Evolutionary conservation across 345 rosid species (phyloP).

Genomic region (Geranium brycei): DNA sequence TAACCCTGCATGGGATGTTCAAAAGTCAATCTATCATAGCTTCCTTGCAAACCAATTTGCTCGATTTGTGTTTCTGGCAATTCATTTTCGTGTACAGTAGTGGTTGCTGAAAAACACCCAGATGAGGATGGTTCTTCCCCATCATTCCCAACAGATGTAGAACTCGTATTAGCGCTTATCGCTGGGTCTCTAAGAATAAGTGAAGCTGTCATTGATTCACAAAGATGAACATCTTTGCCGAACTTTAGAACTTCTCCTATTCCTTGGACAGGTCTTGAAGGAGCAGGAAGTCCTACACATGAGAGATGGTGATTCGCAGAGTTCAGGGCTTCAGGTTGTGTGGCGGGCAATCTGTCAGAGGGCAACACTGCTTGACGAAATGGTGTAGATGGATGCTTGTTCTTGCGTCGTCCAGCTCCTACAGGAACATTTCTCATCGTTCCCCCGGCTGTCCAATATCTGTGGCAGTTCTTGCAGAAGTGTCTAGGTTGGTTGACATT

Average conservation of each 20-base stretch:
- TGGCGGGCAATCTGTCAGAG: neutral
- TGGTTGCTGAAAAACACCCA: slow-evolving; percentile 11
- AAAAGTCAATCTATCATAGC: too few relatives aligned
- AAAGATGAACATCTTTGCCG: neutral
- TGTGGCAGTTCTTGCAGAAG: slow-evolving; percentile 27
- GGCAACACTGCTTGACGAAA: neutral
- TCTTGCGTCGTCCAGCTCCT: slow-evolving; percentile 26
- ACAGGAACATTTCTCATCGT: slow-evolving; percentile 28
- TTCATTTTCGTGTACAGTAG: neutral
- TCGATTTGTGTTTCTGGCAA: slow-evolving; percentile 1
- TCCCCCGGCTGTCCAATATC: slow-evolving; percentile 28
- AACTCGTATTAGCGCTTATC: neutral
- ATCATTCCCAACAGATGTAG: neutral
- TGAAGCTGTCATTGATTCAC: neutral
- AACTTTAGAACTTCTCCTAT: neutral
- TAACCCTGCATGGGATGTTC: slow-evolving; percentile 5
- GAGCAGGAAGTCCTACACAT: neutral
- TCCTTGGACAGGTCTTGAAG: neutral
- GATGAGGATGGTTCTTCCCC: slow-evolving; percentile 10
- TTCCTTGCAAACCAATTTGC: neutral
- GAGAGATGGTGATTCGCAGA: neutral
- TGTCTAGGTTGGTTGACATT: slow-evolving; percentile 25
- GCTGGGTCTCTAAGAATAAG: neutral
- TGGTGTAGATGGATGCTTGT: slow-evolving; percentile 15
- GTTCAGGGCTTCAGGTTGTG: neutral